A percentile compares a stretch with the other conserved stretches of the same genome.
Conservation (phyloP, 768 basidiomycete genomes). For the Xerocomellus dryophilus region DNA sequence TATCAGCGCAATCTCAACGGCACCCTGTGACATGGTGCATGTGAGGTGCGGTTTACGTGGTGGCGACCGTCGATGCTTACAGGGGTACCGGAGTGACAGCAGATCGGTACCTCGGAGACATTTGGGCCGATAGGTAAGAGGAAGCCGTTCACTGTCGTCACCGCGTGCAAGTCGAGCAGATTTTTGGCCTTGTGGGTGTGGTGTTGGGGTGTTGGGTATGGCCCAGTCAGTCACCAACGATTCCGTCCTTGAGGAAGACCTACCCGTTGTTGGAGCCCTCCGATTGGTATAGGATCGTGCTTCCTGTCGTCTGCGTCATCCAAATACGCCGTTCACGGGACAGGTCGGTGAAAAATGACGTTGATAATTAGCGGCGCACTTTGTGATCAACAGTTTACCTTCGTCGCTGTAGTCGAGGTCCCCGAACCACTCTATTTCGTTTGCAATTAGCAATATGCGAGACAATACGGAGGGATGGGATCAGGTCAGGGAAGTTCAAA, state of each 20-base stretch:
- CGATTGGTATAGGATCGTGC: conserved; percentile 38
- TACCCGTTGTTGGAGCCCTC: conserved; percentile 45
- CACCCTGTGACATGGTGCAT: conserved; percentile 37
- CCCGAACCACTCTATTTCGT: conserved; percentile 56
- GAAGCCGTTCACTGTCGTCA: conserved; percentile 47
- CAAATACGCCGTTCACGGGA: conserved; percentile 37
- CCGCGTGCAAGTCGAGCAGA: conserved; percentile 40
- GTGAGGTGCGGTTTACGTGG: neutral
- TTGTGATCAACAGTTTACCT: conserved; percentile 58
- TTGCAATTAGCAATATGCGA: neutral
- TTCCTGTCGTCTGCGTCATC: conserved; percentile 21
- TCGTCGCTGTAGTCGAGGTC: conserved; percentile 58
- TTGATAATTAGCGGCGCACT: too few relatives aligned
- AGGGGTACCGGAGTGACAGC: conserved; percentile 64
- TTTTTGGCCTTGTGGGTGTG: conserved; percentile 38
- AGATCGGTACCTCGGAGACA: conserved; percentile 55
- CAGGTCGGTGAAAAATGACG: too few relatives aligned
- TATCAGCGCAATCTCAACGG: conserved; percentile 47
- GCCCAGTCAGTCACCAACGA: too few relatives aligned
- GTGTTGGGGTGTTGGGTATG: neutral
- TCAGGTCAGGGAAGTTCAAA: too few relatives aligned
- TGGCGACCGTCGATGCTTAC: conserved; percentile 33
- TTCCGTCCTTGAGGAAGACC: neutral
- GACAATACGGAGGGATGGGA: too few relatives aligned
- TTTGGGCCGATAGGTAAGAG: conserved; percentile 43